Base-by-base conservation (phyloP, 2,329 filamentous ascomycete species). In the Emmonsiellopsis sp. region DNA sequence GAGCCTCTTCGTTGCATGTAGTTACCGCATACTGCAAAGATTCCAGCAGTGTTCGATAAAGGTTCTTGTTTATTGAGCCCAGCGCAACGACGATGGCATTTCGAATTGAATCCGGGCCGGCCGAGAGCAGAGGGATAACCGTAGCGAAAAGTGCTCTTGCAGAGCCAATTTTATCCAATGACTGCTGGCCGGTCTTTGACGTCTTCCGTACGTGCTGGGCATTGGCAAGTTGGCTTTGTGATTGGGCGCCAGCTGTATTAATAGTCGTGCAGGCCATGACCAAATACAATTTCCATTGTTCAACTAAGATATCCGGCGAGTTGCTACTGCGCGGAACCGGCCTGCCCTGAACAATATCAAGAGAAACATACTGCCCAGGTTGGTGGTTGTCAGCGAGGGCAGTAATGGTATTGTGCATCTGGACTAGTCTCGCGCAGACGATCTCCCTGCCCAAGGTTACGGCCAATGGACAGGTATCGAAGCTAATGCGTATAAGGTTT, bases 211-310 rank as follows among this genome's bases (percentile, higher is more conserved):
- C 79, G 68, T 97, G 92, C 58, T 94, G 86, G 38, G 79, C 78
- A 57, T 79, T 79, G 10, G 77, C 75, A 32, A 84, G 76, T 53
- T 83, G 81, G 20, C 78, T 77, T 56, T 80, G 76, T 35, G 76
- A 77, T 53, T 81, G 76, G 16, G 76, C 82, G 8, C 89, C 89
- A 8, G 89, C 81, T 60, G 93, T 93, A 38, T 88, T 91, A 54
- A 98, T 77, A 0, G 93, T 97, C 8, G 92, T 95, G 70, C 94
- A 98, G 8, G 92, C 93, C 73, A 98, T 96, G 53, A 96, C 91
- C 30, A 98, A 78, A 67, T 97, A 97, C 2, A 97, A 76, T 70
- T 96, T 97, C 92, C 92, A 98, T 67, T 98, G 93, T 69, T 97
- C 94, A 55, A 98, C 83, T 54, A 96, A 78, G 20, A 95, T 83